Conservation (phyloP, 192 early-diverging fungal genomes). For the Mortierella hygrophila region DNA sequence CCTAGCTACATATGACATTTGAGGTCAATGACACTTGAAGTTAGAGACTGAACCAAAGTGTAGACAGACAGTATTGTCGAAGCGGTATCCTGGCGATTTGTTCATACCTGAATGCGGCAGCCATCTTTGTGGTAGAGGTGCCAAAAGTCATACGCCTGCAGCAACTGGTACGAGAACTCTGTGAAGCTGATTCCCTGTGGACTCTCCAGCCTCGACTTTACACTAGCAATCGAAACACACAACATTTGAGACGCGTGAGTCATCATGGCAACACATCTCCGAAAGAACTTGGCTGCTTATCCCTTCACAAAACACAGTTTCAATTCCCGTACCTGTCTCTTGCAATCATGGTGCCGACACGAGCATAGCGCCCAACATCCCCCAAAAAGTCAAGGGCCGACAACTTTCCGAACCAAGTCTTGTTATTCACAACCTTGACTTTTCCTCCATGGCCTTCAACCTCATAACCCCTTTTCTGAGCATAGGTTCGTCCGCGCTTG, state of each 20-base stretch:
- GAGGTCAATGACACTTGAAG: neutral
- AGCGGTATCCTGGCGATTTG: neutral
- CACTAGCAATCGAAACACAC: conserved; percentile 60
- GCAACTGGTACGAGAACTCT: conserved; percentile 96
- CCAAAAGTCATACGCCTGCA: conserved; percentile 96
- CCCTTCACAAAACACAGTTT: neutral
- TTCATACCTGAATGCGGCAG: conserved; percentile 75
- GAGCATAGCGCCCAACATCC: conserved; percentile 80
- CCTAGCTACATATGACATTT: conserved; percentile 71
- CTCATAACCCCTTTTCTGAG: conserved; percentile 52
- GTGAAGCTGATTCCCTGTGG: conserved; percentile 94
- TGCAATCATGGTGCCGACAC: conserved; percentile 88
- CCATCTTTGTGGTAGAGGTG: conserved; percentile 75
- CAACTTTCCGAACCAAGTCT: conserved; percentile 82
- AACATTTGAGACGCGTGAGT: neutral
- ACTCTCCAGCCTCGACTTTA: conserved; percentile 82
- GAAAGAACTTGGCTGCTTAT: neutral
- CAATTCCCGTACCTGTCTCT: conserved; percentile 75
- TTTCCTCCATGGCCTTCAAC: conserved; percentile 22
- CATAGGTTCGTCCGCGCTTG: conserved; percentile 60
- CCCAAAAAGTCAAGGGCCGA: conserved; percentile 82
- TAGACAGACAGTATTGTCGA: too few species aligned
- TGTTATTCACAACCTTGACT: conserved; percentile 82
- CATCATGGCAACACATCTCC: neutral
- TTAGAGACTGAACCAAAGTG: neutral